Base-by-base conservation (phyloP, 306 rosid species). In the Quercus cerris region DNA sequence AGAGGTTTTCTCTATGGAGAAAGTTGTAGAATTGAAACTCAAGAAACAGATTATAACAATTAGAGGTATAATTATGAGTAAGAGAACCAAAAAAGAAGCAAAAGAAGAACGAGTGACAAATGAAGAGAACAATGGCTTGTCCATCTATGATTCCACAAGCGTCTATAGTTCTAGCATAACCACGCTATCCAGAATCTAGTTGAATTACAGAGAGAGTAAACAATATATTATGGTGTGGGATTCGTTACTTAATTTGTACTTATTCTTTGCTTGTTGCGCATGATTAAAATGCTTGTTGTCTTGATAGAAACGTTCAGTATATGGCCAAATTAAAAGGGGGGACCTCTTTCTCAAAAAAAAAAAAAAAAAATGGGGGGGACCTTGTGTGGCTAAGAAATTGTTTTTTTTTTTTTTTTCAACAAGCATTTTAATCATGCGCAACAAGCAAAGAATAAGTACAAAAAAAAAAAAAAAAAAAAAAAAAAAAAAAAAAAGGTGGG, bases 181-280 rank as follows among this genome's bases (percentile, higher is more conserved):
- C 12, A 25, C 5, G 33, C 54, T 55, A 62, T 49, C 20, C 70
- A 77, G 38, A 70, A 73, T 64, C 31, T 2, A 58, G 70, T 74
- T 25, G 18, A 11, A 3, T 4, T 5, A 31, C 13, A 66, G 44
- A 28, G 31, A 28, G 70, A 61, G 68, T 23, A 12, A 27, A 17
- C 4, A 31, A 63, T 41, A 33, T 27, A 19, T 11, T 30, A 74
- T 56, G 35, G 31, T 31, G 77, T 64, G 75, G 33, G 77, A 80
- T 77, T 64, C 85, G 78, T 83, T 77, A 55, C 89, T 83, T 86
- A 73, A 69, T 69, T 58, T 13, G 6, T 56, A 25, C 28, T 74
- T 75, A 86, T 83, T 70, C 85, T 51, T 80, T 74, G 52, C 77
- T 80, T 74, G 52, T 70, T 70, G 74, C 72, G 28, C 7, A 49